Evolutionary conservation across 192 early-diverging fungal genomes (phyloP).

Genomic region (Coemansia sp.): DNA sequence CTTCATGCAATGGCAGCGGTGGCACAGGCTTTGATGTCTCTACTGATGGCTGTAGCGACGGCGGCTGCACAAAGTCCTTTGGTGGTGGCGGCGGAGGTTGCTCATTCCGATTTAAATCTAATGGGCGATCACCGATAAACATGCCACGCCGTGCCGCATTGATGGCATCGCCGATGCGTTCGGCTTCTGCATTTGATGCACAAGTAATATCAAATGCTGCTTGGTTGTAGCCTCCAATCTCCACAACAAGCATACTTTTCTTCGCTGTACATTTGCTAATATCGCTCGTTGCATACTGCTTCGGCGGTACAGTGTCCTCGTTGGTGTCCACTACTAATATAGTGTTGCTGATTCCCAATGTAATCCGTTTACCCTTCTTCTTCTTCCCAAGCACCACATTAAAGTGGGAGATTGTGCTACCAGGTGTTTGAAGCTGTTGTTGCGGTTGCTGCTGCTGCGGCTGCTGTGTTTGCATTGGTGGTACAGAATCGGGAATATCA

Average conservation of each 20-base stretch:
- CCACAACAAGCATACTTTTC: constrained; percentile 62
- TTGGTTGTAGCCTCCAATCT: constrained; percentile 57
- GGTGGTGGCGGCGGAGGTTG: constrained; percentile 25
- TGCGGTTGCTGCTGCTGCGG: constrained; percentile 7
- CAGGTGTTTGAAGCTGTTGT: background rate
- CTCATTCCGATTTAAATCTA: constrained; percentile 7
- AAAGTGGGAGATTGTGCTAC: constrained; percentile 39
- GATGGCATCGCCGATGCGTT: constrained; percentile 64
- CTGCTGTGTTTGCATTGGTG: constrained; percentile 6
- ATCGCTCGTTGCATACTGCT: constrained; percentile 53
- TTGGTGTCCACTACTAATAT: constrained; percentile 64
- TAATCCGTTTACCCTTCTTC: constrained; percentile 75
- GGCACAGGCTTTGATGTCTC: constrained; percentile 1
- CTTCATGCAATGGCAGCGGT: constrained; percentile 3
- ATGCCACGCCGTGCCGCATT: constrained; percentile 58
- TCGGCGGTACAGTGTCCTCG: constrained; percentile 49
- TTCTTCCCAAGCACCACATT: constrained; percentile 61
- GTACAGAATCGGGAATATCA: background rate
- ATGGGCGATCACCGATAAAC: constrained; percentile 43
- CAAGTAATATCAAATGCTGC: constrained; percentile 65
- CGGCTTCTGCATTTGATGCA: constrained; percentile 63
- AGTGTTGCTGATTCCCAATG: constrained; percentile 62
- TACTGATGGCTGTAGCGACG: background rate
- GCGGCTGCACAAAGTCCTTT: constrained; percentile 15
- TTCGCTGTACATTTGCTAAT: constrained; percentile 63